phyloP scores from a whole-genome alignment of 768 basidiomycete genomes.

The Naganishia vaughanmartiniae region DNA sequence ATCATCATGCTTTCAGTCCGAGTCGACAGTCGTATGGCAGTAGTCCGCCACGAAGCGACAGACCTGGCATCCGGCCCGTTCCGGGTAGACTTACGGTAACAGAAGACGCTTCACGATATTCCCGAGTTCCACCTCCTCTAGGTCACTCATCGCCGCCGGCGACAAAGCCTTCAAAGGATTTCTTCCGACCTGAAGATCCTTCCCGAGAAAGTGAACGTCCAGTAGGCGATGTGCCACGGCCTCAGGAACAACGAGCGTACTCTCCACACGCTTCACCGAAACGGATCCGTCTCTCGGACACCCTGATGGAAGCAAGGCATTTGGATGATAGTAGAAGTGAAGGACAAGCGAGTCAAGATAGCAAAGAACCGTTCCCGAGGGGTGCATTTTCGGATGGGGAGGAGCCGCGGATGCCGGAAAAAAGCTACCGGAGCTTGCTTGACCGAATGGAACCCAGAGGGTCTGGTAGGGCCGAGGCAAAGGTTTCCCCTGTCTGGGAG shows the following conservation, averaged over 20 bases:
- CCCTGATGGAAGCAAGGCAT: background rate
- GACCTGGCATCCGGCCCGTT: background rate
- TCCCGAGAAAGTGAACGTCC: background rate
- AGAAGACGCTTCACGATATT: background rate
- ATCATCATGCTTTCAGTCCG: background rate
- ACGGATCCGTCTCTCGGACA: background rate
- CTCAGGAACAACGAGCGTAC: background rate
- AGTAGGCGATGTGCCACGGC: background rate
- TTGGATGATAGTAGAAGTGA: background rate
- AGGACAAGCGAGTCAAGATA: slow-evolving; percentile 4
- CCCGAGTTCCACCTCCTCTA: background rate
- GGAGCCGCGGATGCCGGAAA: background rate
- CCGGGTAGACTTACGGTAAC: background rate
- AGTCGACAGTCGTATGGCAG: background rate
- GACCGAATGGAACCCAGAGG: slow-evolving; percentile 16
- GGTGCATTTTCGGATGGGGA: slow-evolving; percentile 1
- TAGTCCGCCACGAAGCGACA: background rate
- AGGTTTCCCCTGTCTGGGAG: background rate
- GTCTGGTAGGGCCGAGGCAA: background rate
- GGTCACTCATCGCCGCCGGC: background rate
- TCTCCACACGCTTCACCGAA: background rate
- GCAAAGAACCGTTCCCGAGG: background rate
- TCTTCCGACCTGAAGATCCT: background rate
- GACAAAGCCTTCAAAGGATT: background rate
- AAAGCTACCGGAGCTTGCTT: background rate